phyloP scores from a whole-genome alignment of 2,329 filamentous ascomycete species.

The Chlorencoelia australis region DNA sequence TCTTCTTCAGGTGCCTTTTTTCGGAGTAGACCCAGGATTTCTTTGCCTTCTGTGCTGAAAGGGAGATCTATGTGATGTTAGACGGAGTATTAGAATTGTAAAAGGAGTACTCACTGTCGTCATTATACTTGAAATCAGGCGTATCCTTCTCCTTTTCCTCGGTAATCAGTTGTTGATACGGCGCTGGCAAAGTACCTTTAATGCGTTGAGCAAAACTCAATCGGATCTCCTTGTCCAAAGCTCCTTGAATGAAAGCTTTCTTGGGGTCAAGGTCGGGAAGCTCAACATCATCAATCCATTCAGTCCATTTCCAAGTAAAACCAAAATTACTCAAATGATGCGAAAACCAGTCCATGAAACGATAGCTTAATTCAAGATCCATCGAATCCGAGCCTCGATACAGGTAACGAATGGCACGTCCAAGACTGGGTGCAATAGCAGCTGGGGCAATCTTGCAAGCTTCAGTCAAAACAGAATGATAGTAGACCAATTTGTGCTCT shows the following conservation, averaged over 20 bases:
- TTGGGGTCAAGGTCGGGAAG: conserved; percentile 70
- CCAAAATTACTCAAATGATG: conserved; percentile 98
- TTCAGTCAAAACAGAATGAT: conserved; percentile 89
- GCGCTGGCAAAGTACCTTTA: conserved; percentile 79
- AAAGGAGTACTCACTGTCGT: conserved; percentile 49
- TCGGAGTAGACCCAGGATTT: conserved; percentile 68
- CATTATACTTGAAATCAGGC: conserved; percentile 86
- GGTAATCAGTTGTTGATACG: conserved; percentile 71
- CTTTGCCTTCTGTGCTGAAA: conserved; percentile 74
- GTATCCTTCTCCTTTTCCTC: conserved; percentile 88
- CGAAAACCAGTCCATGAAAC: conserved; percentile 95
- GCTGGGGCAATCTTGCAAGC: conserved; percentile 91
- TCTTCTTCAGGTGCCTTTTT: conserved; percentile 81
- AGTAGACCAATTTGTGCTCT: conserved; percentile 93
- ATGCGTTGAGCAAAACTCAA: conserved; percentile 94
- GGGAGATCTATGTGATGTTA: conserved; percentile 49
- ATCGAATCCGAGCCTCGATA: conserved; percentile 75
- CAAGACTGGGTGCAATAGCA: conserved; percentile 90
- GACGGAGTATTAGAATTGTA: neutral
- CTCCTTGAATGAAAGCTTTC: conserved; percentile 87
- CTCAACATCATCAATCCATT: conserved; percentile 84
- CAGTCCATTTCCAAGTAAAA: conserved; percentile 98
- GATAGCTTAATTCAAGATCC: conserved; percentile 76
- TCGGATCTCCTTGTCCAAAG: conserved; percentile 92
- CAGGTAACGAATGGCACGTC: conserved; percentile 82